Evolutionary conservation across 2,329 filamentous ascomycete species (phyloP), one percentile per base, ranked within the genome.

Genomic region (Aspergillus ochraceus): DNA sequence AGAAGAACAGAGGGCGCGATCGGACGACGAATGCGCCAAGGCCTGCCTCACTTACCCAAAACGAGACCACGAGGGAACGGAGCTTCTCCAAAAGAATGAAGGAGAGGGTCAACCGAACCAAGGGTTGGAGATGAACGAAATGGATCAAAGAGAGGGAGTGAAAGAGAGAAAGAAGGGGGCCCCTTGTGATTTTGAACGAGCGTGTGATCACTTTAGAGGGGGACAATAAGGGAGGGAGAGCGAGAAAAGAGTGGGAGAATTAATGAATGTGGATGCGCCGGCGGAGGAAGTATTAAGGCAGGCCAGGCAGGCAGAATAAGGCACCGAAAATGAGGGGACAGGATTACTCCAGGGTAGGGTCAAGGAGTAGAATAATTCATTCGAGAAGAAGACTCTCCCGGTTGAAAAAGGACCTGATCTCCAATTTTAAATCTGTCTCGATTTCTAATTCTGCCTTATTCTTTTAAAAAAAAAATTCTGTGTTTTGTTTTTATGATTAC

Each of bases 11-110:
- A 54, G 60, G 46, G 61, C 59, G 57, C 57, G 55, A 61, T 60
- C 51, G 55, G 52, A 55, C 24, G 32, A 55, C 46, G 45, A 58
- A 57, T 55, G 58, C 60, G 58, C 54, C 29, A 46, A 49, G 50
- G 42, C 49, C 51, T 53, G 42, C 49, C 51, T 53, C 54, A 57
- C 58, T 59, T 55, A 63, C 59, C 55, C 46, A 50, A 53, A 45
- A 45, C 55, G 49, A 19, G 54, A 56, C 36, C 55, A 58, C 59
- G 49, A 60, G 55, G 49, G 46, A 54, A 51, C 55, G 58, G 61
- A 51, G 54, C 45, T 58, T 46, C 52, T 49, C 57, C 53, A 53
- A 54, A 60, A 52, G 63, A 65, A 66, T 65, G 63, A 63, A 64
- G 61, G 61, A 63, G 58, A 55, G 46, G 55, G 29, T 26, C 54